Conservation (phyloP, 1,139 yeast species). For the Magnusiomyces clavatus region DNA sequence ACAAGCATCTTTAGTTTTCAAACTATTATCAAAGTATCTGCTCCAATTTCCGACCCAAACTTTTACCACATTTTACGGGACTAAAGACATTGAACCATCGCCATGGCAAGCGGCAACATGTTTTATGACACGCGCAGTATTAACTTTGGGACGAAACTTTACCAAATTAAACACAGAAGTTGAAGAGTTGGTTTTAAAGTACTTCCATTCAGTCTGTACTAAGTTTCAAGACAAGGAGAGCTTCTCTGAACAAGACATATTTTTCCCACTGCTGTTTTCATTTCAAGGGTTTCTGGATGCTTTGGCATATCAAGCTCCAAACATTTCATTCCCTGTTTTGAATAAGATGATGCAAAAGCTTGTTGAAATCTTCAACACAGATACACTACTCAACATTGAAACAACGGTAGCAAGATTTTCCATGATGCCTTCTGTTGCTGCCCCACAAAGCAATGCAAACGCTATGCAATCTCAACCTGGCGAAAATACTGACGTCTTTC, state of each 20-base stretch:
- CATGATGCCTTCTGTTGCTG: not conserved
- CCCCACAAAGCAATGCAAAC: not conserved
- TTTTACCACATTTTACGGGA: slow-evolving; percentile 40
- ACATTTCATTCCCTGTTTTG: slow-evolving; percentile 13
- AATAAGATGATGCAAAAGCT: slow-evolving; percentile 16
- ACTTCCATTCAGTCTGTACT: slow-evolving; percentile 29
- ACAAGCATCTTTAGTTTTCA: slow-evolving; percentile 47
- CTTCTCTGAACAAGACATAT: slow-evolving; percentile 30
- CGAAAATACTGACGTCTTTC: not conserved
- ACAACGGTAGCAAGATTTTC: slow-evolving; percentile 27
- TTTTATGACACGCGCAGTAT: slow-evolving; percentile 32
- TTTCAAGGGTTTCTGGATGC: slow-evolving; percentile 34
- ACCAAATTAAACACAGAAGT: slow-evolving; percentile 12
- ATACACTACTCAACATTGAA: slow-evolving; percentile 30
- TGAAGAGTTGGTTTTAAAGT: slow-evolving; percentile 6
- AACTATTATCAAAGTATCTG: slow-evolving; percentile 51
- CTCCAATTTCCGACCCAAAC: slow-evolving; percentile 50
- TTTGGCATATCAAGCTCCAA: slow-evolving; percentile 15
- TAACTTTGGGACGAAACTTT: slow-evolving; percentile 37
- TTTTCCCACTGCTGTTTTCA: slow-evolving; percentile 32
- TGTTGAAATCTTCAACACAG: slow-evolving; percentile 22
- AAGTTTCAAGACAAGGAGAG: slow-evolving; percentile 3
- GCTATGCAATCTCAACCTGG: not conserved
- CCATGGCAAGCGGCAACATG: slow-evolving; percentile 41
- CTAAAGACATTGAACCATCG: slow-evolving; percentile 38